Evolutionary conservation across 306 rosid species (phyloP).

Genomic region (Clitoria ternatea): DNA sequence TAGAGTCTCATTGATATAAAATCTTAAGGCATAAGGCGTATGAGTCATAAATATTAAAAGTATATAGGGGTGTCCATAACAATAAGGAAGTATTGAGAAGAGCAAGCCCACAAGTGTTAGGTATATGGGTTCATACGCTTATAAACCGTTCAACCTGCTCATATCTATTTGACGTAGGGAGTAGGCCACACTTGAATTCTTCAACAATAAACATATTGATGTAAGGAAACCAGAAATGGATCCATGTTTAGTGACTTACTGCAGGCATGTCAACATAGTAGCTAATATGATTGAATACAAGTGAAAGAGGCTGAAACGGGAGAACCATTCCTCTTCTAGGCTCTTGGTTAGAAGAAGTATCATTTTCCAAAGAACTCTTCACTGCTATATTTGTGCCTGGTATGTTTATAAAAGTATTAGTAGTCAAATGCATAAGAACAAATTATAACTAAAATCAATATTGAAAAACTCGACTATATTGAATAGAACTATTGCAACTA

Average conservation of each 20-base stretch:
- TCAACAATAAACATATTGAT: not conserved
- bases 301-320: constrained; percentile 64
- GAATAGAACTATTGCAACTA: not conserved
- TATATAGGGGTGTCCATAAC: not conserved
- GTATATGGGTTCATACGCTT: too few species aligned
- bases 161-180: too few species aligned
- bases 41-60: too few species aligned
- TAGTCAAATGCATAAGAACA: not conserved
- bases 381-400: constrained; percentile 24
- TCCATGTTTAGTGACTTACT: constrained; percentile 38
- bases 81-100: too few species aligned
- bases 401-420: not conserved
- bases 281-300: constrained; percentile 62
- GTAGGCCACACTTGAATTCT: too few species aligned
- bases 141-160: too few species aligned
- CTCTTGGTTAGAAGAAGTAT: constrained; percentile 11
- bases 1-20: too few species aligned
- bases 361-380: not conserved
- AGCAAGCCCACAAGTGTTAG: not conserved
- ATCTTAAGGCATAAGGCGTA: too few species aligned
- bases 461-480: not conserved
- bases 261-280: constrained; percentile 78
- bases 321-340: constrained; percentile 52
- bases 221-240: not conserved
- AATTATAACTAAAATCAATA: not conserved